Evolutionary conservation across 2,329 filamentous ascomycete genomes (phyloP).

Genomic region (Aspergillus floridensis): DNA sequence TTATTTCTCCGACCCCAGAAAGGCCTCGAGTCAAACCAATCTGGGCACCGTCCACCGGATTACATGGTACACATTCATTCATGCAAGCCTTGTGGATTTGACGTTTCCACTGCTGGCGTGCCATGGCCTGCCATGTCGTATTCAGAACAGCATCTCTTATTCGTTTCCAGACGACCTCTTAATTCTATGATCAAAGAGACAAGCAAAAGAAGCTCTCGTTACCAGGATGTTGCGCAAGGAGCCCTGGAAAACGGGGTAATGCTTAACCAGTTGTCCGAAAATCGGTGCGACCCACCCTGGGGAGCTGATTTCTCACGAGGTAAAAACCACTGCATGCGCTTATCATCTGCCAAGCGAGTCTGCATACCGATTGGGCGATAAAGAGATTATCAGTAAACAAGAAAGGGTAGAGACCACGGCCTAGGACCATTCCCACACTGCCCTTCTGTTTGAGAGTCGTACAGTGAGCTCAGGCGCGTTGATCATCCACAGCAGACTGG

Average conservation of each 20-base stretch:
- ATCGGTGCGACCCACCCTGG: conserved; percentile 14
- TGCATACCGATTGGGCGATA: background rate
- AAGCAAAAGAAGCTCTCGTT: background rate
- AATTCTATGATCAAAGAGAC: background rate
- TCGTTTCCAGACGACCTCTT: conserved; percentile 5
- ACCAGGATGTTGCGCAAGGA: conserved; percentile 8
- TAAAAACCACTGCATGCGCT: conserved; percentile 7
- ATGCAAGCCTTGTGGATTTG: background rate
- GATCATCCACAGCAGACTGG: background rate
- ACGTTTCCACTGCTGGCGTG: background rate
- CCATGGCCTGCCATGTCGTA: background rate
- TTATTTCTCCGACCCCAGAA: background rate
- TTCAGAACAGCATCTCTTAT: background rate
- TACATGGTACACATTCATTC: background rate
- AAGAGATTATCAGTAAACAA: background rate
- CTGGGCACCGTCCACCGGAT: background rate
- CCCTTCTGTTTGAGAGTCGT: background rate
- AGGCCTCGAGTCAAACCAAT: background rate
- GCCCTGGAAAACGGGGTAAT: conserved; percentile 11
- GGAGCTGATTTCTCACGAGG: conserved; percentile 16
- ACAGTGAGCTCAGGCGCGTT: background rate
- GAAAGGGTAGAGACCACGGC: background rate
- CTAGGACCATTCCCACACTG: background rate
- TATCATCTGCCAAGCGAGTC: background rate
- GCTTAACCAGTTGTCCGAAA: conserved; percentile 7